Conservation (phyloP, 83 land plant genomes). For the Picea abies region DNA sequence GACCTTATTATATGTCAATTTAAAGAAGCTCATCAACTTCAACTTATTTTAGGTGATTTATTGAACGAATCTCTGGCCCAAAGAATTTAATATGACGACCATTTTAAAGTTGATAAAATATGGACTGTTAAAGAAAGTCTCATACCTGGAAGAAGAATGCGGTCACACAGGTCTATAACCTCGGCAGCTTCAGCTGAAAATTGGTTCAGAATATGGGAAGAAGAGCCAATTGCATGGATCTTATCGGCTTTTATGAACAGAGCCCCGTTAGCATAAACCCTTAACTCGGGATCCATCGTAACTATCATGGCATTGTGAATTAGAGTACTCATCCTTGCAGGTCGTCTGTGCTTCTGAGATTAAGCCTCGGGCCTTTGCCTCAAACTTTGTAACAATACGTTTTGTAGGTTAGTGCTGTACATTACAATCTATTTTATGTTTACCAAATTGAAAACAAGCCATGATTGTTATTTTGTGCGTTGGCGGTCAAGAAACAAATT, state of each 20-base stretch:
- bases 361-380: no score
- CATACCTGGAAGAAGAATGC: constrained; percentile 78
- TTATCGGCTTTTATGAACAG: constrained; percentile 56
- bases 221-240: constrained; percentile 77
- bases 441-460: no score
- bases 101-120: background rate
- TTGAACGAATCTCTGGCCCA: background rate
- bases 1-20: no score
- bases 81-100: background rate
- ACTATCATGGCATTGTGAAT: constrained; percentile 76
- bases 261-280: constrained; percentile 71
- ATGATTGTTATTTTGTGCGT: no score
- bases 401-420: no score
- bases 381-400: no score
- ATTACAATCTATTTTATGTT: no score
- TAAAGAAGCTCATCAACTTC: no score
- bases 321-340: constrained; percentile 13
- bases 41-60: no score
- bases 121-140: background rate
- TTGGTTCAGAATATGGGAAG: constrained; percentile 41
- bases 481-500: no score
- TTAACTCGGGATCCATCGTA: constrained; percentile 71
- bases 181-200: constrained; percentile 44
- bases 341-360: no score
- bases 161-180: constrained; percentile 59